These are phyloP conservation scores for Sporobolus alterniflorus DNA, from an alignment of 202 grass and related monocot species.

Conservation along the genomic window DNA sequence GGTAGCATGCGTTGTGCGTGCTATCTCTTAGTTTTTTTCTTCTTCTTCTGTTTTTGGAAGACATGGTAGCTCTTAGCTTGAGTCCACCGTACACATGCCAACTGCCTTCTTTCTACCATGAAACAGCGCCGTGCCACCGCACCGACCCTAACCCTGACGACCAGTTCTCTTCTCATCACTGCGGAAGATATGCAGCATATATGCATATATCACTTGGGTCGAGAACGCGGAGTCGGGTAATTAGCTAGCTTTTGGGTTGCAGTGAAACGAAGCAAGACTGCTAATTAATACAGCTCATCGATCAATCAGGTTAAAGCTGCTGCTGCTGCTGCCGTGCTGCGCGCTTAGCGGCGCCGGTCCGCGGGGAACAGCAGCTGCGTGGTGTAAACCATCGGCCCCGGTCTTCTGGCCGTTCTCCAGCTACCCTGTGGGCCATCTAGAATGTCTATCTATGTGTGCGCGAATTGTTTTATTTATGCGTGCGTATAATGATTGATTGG, in stretches of 20 bases:
- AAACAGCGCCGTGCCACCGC: background rate
- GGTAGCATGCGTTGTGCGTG: background rate
- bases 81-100: background rate
- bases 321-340: background rate
- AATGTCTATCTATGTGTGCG: conserved; percentile 4
- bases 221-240: background rate
- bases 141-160: background rate
- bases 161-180: background rate
- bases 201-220: background rate
- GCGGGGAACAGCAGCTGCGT: conserved; percentile 5
- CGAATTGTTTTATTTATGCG: background rate
- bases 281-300: background rate
- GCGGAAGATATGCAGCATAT: background rate
- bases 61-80: background rate
- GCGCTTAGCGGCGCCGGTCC: conserved; percentile 13
- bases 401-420: conserved; percentile 61
- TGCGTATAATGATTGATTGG: background rate
- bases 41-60: no score
- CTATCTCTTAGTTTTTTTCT: background rate
- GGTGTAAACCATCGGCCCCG: conserved; percentile 11
- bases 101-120: background rate
- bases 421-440: conserved; percentile 48
- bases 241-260: background rate
- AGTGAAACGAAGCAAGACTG: conserved; percentile 5
- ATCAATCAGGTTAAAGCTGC: background rate